Base-by-base conservation (phyloP, 352 stramenopile species). In the Globisporangium alternatum region DNA sequence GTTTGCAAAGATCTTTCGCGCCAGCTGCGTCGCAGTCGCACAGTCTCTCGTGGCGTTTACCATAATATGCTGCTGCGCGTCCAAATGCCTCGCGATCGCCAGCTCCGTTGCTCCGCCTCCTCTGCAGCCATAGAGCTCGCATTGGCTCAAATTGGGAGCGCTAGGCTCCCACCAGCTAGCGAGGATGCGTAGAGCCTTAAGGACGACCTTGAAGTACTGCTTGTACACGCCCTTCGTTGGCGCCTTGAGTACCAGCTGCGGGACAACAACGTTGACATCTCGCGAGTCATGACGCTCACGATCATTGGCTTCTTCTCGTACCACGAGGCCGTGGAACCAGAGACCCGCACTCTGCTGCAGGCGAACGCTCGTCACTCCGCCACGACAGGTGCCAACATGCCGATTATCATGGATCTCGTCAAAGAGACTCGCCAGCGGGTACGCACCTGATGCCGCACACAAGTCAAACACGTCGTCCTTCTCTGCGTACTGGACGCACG, bases 211-310 rank as follows among this genome's bases (percentile, higher is more conserved):
- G 33, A 79, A 86, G 52, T 91, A 91, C 62, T 89, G 81, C 52
- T 86, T 88, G 66, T 83, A 89, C 4, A 90, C 68, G 0, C 72
- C 78, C 67, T 86, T 91, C 0, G 72, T 82, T 3, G 80, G 64
- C 0, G 78, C 81, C 35, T 81, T 64, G n/a, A 92, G 25, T 28
- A 90, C 13, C 4, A 91, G 64, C 49, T 91, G 86, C 12, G 78
- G 80, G 15, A 88, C 68, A 31, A 65, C 19, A 5, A 53, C 22
- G 2, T 67, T n/a, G 1, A 52, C 19, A 6, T 31, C 5, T 21
- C 22, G 44, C 3, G 35, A 12, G 7, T 35, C 28, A 19, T 21
- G 22, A 5, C 62, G 47, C 60, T 59, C 25, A 37, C 6, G 21
- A 22, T 30, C 45, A 2, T 30, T 47, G 15, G 5, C 33, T 48